These are phyloP conservation scores for Cystoderma amianthinum DNA, from an alignment of 768 basidiomycete species.

Conservation along the genomic window DNA sequence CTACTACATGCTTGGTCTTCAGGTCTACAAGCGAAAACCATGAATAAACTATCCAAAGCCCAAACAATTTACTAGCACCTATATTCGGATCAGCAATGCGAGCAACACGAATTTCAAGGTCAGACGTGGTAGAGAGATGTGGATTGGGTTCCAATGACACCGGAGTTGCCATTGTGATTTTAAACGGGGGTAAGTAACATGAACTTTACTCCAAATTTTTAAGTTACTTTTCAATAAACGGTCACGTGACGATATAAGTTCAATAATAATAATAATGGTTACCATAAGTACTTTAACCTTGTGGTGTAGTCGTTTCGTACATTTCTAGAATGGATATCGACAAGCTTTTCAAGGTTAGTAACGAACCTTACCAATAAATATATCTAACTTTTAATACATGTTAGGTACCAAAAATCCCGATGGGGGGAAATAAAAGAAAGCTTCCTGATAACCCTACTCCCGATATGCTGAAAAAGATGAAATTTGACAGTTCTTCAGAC, in stretches of 20 bases:
- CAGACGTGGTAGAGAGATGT: slow-evolving; percentile 34
- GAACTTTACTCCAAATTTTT: too few species aligned
- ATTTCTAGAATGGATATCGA: slow-evolving; percentile 55
- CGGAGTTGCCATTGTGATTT: slow-evolving; percentile 23
- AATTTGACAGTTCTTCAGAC: slow-evolving; percentile 33
- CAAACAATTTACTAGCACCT: slow-evolving; percentile 30
- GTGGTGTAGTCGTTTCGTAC: too few species aligned
- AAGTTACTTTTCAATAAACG: too few species aligned
- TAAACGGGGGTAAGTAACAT: too few species aligned
- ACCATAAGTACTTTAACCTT: too few species aligned
- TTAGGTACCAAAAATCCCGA: slow-evolving; percentile 64
- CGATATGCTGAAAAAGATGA: slow-evolving; percentile 80
- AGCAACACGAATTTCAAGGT: slow-evolving; percentile 67
- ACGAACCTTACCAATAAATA: not conserved
- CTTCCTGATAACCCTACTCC: slow-evolving; percentile 72
- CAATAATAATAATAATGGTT: too few species aligned
- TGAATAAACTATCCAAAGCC: not conserved
- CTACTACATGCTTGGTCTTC: slow-evolving; percentile 61
- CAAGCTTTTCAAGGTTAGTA: slow-evolving; percentile 38
- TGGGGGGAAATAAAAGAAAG: slow-evolving; percentile 61
- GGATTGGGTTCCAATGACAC: slow-evolving; percentile 25
- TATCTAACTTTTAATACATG: not conserved
- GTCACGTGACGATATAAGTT: too few species aligned
- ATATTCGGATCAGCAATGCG: slow-evolving; percentile 70
- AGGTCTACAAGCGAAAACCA: slow-evolving; percentile 44